Evolutionary conservation across 345 rosid species (phyloP), one percentile per base, ranked within the genome.

Genomic region (Durio zibethinus): DNA sequence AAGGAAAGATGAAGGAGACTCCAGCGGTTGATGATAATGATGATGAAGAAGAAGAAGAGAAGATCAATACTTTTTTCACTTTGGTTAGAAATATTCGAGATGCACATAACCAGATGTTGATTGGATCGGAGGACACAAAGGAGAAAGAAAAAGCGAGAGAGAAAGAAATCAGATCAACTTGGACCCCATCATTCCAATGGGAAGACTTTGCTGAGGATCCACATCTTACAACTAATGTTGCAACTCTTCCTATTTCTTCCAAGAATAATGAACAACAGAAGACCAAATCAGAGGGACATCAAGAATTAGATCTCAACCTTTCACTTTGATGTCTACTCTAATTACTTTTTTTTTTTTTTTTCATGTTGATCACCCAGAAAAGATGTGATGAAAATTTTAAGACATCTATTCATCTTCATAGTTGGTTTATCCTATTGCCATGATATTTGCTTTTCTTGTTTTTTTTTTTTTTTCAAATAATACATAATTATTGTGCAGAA

Each of bases 241-340:
- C n/a, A n/a, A 65, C 4, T 7, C 50, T 31, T 33, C 42, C 10
- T 16, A 15, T 11, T 64, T 64, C 47, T 15, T 35, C 69, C 21
- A 18, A 64, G 45, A 35, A 12, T 31, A 35, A 12, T 31, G 42
- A 62, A 29, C n/a, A 12, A 12, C 40, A 31, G 33, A 42, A 42
- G 2, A 27, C 38, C 38, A 62, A 62, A 62, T 12, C 68, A 64
- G 77, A 80, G 75, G 72, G 21, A 78, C 47, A 81, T 82, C 78
- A 54, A 50, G 79, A 54, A 16, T 38, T 82, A 75, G 79, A 82
- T 64, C 81, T 82, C 65, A 78, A 82, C 14, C 81, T 82, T 42
- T 59, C 82, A 23, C 81, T 75, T 53, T 82, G 56, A 59, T 42
- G 47, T 42, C 47, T 42, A 48, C 9, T 43, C 11, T 31, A 9